Base-by-base conservation (phyloP, 352 stramenopile genomes). In the Phytophthora multivora region DNA sequence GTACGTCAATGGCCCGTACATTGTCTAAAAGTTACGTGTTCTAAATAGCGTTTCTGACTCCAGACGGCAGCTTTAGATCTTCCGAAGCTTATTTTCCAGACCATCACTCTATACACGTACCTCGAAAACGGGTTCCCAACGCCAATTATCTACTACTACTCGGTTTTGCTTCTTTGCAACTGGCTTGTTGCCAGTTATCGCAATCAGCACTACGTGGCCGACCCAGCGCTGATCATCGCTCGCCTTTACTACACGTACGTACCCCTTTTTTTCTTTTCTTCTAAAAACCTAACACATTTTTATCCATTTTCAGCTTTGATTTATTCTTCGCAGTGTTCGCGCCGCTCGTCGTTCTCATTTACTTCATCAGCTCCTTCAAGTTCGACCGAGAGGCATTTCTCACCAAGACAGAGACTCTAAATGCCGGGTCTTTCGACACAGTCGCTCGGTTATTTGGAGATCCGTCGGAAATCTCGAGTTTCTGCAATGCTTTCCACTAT, bases 281-380 rank as follows among this genome's bases (percentile, higher is more conserved):
- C 13, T 23, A 31, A 13, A 42, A 6, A 6, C 6, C 13, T 35
- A 38, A 51, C 8, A 28, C 6, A 23, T 21, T 3, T 23, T 35
- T 35, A 25, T 39, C 13, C 6, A 30, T 30, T 30, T 50, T 5
- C 19, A 80, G 72, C 0, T 77, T 76, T 40, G 73, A 83, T 39
- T 38, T 86, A 4, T 83, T 83, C 63, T 86, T 86, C 33, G 77
- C 71, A 0, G 77, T 75, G 13, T 86, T 81, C 18, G 65, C 77
- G 15, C 63, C 71, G 10, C 30, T 81, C 6, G 55, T 76, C 4
- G 73, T 83, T 16, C 41, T 86, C 9, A 46, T 70, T 0, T 83
- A 80, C 43, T 71, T 62, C 5, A 54, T 71, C 11, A n/a, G 57
- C n/a, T 60, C 69, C 2, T 86, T 86, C 31, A 16, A 75, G 3